phyloP scores from a whole-genome alignment of 495 filamentous ascomycete species.

The Podospora australis region DNA sequence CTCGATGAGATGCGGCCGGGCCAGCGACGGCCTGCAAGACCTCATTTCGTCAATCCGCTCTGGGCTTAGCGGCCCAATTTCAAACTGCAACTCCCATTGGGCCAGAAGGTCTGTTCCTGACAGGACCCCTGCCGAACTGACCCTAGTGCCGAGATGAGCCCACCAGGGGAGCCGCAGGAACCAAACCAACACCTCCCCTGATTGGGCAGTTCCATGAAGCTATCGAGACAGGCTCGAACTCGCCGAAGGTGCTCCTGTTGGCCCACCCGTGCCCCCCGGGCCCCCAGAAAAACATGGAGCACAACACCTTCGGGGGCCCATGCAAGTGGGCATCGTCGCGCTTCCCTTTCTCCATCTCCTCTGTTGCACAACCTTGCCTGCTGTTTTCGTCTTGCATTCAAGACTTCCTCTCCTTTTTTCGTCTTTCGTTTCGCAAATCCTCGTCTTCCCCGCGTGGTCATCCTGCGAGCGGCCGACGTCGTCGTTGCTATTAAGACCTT shows the following conservation, averaged over 20 bases:
- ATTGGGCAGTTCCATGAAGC: slow-evolving; percentile 13
- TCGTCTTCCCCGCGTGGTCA: neutral
- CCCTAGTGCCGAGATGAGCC: slow-evolving; percentile 17
- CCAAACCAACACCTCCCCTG: neutral
- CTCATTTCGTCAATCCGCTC: neutral
- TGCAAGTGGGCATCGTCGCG: neutral
- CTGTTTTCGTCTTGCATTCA: neutral
- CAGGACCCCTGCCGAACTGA: slow-evolving; percentile 6
- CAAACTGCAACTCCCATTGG: slow-evolving; percentile 10
- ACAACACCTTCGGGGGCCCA: neutral
- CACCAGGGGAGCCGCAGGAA: slow-evolving; percentile 10
- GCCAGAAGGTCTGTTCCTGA: slow-evolving; percentile 2
- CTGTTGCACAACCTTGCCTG: neutral
- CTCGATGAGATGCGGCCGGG: too few species aligned
- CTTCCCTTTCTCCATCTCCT: neutral
- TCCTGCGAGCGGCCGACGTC: neutral
- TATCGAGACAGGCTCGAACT: slow-evolving; percentile 8
- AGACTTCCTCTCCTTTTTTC: neutral
- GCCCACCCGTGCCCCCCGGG: neutral
- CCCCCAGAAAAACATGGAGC: slow-evolving; percentile 8
- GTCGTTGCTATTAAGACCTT: neutral
- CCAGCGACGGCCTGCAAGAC: neutral
- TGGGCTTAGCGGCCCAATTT: slow-evolving; percentile 3
- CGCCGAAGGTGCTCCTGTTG: slow-evolving; percentile 2
- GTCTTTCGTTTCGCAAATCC: neutral